Conservation (phyloP, 2,329 filamentous ascomycete species). For the Arthrobotrys iridis region DNA sequence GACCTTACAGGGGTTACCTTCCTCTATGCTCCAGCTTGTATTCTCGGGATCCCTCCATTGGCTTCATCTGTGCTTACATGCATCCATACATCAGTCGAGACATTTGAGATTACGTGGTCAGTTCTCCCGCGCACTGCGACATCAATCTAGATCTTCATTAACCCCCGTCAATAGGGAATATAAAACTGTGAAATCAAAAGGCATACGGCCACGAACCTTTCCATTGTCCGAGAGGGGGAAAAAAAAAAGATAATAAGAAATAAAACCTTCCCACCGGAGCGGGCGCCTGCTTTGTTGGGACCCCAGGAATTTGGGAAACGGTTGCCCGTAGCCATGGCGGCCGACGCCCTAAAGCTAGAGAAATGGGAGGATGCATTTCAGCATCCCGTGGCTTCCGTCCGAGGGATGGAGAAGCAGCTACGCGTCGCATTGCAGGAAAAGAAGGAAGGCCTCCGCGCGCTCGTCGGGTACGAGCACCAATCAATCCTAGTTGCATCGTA, state of each 20-base stretch:
- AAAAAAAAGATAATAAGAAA: too few species aligned
- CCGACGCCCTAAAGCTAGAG: constrained; percentile 69
- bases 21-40: constrained; percentile 31
- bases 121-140: background rate
- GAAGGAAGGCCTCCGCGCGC: constrained; percentile 72
- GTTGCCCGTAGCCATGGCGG: constrained; percentile 63
- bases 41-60: constrained; percentile 14
- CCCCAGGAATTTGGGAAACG: background rate
- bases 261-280: background rate
- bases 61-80: constrained; percentile 10
- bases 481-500: constrained; percentile 14
- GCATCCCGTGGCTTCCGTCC: constrained; percentile 71
- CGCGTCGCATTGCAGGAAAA: constrained; percentile 71
- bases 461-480: constrained; percentile 69
- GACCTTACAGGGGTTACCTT: constrained; percentile 26
- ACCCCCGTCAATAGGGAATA: background rate
- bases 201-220: background rate
- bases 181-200: background rate
- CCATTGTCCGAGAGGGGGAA: background rate
- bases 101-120: constrained; percentile 32
- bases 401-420: constrained; percentile 72
- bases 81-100: background rate
- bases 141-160: background rate
- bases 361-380: constrained; percentile 74
- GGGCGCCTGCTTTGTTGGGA: background rate